These are phyloP conservation scores for Zalaria obscura DNA, from an alignment of 2,329 filamentous ascomycete species.

Conservation along the genomic window DNA sequence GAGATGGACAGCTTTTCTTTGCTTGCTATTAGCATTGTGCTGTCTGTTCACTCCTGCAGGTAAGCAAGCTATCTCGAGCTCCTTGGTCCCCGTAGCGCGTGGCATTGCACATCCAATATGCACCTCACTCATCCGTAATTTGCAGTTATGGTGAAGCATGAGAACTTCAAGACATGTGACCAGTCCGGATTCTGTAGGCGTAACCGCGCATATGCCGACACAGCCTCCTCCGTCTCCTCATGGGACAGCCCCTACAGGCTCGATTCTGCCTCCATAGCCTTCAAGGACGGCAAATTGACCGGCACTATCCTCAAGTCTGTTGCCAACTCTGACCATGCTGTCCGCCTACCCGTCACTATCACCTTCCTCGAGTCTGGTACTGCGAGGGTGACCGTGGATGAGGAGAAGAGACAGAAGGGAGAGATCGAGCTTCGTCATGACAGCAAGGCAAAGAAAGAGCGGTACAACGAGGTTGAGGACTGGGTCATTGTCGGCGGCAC, in stretches of 20 bases:
- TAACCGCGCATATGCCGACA: constrained; percentile 80
- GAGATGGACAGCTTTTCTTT: constrained; percentile 51
- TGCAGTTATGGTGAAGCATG: constrained; percentile 74
- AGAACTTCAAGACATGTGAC: constrained; percentile 92
- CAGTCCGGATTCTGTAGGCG: constrained; percentile 96
- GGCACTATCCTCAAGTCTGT: constrained; percentile 73
- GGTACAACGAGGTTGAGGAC: constrained; percentile 82
- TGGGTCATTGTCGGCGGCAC: constrained; percentile 79
- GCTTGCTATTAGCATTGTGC: constrained; percentile 43
- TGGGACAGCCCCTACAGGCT: constrained; percentile 77
- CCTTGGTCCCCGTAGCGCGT: no score
- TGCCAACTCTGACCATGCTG: constrained; percentile 48
- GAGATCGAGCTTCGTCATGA: constrained; percentile 77
- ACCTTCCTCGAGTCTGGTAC: constrained; percentile 84
- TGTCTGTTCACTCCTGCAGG: constrained; percentile 51
- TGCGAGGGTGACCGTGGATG: constrained; percentile 77
- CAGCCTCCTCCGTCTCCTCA: constrained; percentile 47
- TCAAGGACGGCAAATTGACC: constrained; percentile 67
- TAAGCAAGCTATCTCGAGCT: constrained; percentile 24
- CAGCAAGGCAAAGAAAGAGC: constrained; percentile 74
- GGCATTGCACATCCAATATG: no score
- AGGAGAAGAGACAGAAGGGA: constrained; percentile 77
- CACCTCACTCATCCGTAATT: neutral
- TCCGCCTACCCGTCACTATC: constrained; percentile 68
- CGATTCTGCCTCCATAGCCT: constrained; percentile 53